These are phyloP conservation scores for Pythium coloratum DNA, from an alignment of 352 stramenopile genomes.

Conservation along the genomic window DNA sequence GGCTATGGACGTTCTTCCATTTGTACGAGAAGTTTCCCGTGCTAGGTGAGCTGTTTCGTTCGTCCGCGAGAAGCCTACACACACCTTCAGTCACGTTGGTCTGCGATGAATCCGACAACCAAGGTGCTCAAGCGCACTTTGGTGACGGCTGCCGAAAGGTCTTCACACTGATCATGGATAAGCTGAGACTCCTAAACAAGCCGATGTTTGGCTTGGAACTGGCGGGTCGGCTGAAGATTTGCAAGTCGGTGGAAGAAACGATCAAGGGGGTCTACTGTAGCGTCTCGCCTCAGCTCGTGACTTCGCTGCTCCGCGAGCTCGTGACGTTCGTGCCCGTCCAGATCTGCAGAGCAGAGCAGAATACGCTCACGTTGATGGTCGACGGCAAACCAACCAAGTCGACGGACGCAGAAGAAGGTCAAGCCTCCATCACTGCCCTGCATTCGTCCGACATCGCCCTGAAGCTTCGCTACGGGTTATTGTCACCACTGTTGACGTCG, in stretches of 20 bases:
- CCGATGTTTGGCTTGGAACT: constrained; percentile 34
- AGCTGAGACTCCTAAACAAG: constrained; percentile 62
- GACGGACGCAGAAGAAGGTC: not conserved
- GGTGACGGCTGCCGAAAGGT: constrained; percentile 11
- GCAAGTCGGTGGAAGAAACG: not conserved
- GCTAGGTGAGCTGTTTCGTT: constrained; percentile 11
- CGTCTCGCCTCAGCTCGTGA: constrained; percentile 7
- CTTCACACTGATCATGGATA: constrained; percentile 44
- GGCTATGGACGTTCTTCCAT: constrained; percentile 36
- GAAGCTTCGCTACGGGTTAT: constrained; percentile 9
- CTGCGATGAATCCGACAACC: not conserved
- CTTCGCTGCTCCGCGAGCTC: constrained; percentile 37
- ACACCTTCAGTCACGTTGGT: constrained; percentile 5
- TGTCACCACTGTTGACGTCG: constrained; percentile 41
- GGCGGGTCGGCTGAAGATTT: not conserved
- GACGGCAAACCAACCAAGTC: constrained; percentile 37
- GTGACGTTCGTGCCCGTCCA: constrained; percentile 73
- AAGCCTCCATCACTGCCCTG: not conserved
- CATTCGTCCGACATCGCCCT: constrained; percentile 13
- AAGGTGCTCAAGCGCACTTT: not conserved
- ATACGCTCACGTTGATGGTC: constrained; percentile 51
- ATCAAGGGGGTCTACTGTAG: not conserved
- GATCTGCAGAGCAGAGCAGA: constrained; percentile 66
- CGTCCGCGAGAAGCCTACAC: not conserved
- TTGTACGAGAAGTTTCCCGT: constrained; percentile 44